Conservation (phyloP, 257 asterid genomes). For the Oldenlandia corymbosa region DNA sequence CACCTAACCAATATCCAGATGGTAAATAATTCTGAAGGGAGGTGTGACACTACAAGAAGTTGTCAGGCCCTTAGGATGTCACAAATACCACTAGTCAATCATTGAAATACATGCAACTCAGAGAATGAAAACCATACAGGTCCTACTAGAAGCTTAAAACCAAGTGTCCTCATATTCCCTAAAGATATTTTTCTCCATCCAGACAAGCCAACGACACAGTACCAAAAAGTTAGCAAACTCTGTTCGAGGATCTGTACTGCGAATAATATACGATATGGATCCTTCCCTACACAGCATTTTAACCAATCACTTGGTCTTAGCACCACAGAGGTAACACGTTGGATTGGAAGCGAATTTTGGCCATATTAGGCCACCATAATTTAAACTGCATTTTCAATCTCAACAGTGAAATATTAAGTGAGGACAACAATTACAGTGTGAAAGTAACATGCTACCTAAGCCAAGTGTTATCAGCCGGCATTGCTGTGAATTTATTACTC, state of each 20-base stretch:
- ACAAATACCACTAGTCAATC: background rate
- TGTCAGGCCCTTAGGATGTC: background rate
- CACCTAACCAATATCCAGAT: background rate
- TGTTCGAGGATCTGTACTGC: background rate
- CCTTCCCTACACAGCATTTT: background rate
- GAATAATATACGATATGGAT: background rate
- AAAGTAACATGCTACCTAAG: background rate
- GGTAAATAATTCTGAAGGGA: background rate
- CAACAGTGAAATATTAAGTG: background rate
- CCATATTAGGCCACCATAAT: background rate
- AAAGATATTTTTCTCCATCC: background rate
- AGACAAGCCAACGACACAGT: background rate
- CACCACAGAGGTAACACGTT: background rate
- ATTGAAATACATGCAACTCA: slow-evolving; percentile 4
- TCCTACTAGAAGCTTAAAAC: background rate
- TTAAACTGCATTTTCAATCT: background rate
- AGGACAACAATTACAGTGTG: background rate
- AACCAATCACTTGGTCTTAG: background rate
- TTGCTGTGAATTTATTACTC: background rate
- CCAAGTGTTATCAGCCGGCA: background rate
- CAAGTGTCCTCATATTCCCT: background rate
- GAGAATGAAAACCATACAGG: too few relatives aligned
- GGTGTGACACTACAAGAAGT: background rate
- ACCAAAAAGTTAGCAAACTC: background rate
- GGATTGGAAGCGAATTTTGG: background rate